These are phyloP conservation scores for Phytopythium vexans DNA, from an alignment of 352 stramenopile species.

Conservation along the genomic window DNA sequence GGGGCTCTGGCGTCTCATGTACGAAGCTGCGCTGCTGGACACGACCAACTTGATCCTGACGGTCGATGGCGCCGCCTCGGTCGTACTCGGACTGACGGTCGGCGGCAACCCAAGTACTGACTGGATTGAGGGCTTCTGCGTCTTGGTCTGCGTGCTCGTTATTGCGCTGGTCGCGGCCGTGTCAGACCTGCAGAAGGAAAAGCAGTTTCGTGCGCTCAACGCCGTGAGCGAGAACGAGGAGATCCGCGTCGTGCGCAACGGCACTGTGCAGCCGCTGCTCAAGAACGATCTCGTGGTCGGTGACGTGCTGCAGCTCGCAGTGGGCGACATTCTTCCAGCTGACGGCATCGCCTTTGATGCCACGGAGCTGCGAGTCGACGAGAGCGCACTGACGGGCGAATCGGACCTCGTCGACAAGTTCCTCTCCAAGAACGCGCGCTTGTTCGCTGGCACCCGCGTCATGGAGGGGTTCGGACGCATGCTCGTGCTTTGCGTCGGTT, in stretches of 20 bases:
- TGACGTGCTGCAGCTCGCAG: conserved; percentile 77
- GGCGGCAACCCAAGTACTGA: conserved; percentile 45
- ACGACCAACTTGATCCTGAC: conserved; percentile 90
- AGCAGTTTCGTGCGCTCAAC: conserved; percentile 85
- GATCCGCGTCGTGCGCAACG: conserved; percentile 76
- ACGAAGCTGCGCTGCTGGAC: conserved; percentile 83
- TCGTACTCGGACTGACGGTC: conserved; percentile 58
- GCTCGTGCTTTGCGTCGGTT: conserved; percentile 92
- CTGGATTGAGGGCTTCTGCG: conserved; percentile 89
- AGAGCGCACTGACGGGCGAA: conserved; percentile 90
- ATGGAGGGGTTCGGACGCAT: conserved; percentile 91
- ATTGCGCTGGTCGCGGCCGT: conserved; percentile 83
- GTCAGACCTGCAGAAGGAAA: conserved; percentile 91
- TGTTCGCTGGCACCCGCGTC: conserved; percentile 93
- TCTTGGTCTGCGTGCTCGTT: conserved; percentile 86
- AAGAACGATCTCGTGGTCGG: conserved; percentile 87
- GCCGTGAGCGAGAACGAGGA: conserved; percentile 72
- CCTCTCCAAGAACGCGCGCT: conserved; percentile 83
- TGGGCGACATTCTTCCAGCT: conserved; percentile 89
- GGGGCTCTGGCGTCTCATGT: conserved; percentile 78
- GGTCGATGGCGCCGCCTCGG: conserved; percentile 70
- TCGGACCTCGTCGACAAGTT: conserved; percentile 84
- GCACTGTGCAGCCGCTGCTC: conserved; percentile 42
- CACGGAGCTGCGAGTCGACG: conserved; percentile 87
- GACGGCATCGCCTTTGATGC: conserved; percentile 85